Percentiles rank a stretch among this genome's conserved stretches.
Evolutionary conservation across 768 basidiomycete species (phyloP).

Genomic region (Auricularia sp.): DNA sequence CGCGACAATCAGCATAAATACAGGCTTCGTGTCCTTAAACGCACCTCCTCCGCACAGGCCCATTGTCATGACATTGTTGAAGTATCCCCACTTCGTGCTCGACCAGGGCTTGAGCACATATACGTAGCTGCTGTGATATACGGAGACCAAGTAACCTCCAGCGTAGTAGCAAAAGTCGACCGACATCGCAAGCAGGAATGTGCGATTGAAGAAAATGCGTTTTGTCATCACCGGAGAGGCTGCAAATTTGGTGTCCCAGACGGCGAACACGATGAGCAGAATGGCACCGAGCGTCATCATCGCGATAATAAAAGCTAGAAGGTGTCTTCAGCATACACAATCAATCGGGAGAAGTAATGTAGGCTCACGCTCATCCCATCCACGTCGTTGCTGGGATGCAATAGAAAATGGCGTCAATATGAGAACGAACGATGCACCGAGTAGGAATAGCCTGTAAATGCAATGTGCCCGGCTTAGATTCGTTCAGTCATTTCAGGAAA

Average conservation of each 20-base stretch:
- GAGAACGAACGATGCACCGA: slow-evolving; percentile 22
- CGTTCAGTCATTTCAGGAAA: neutral
- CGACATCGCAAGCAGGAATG: slow-evolving; percentile 21
- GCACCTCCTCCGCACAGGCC: slow-evolving; percentile 25
- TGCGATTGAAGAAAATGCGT: slow-evolving; percentile 25
- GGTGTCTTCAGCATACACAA: slow-evolving; percentile 7
- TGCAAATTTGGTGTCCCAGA: slow-evolving; percentile 26
- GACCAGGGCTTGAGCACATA: slow-evolving; percentile 7
- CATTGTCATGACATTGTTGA: slow-evolving; percentile 29
- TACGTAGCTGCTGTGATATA: neutral
- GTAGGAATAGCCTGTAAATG: slow-evolving; percentile 14
- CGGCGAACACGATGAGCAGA: slow-evolving; percentile 18
- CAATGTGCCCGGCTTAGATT: neutral
- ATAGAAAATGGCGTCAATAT: slow-evolving; percentile 25
- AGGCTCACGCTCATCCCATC: slow-evolving; percentile 21
- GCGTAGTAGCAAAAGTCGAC: slow-evolving; percentile 1
- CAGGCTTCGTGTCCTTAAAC: neutral
- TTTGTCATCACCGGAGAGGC: slow-evolving; percentile 25
- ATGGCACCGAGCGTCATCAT: slow-evolving; percentile 24
- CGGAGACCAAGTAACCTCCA: neutral
- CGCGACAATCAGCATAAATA: too few species aligned
- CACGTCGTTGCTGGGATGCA: slow-evolving; percentile 14
- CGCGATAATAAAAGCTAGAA: slow-evolving; percentile 23
- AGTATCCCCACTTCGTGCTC: slow-evolving; percentile 17
- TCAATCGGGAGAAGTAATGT: neutral